Percentiles rank a stretch among this genome's conserved stretches.
These are phyloP conservation scores for Samsoniella hepiali DNA, from an alignment of 2,329 filamentous ascomycete genomes.

Conservation along the genomic window DNA sequence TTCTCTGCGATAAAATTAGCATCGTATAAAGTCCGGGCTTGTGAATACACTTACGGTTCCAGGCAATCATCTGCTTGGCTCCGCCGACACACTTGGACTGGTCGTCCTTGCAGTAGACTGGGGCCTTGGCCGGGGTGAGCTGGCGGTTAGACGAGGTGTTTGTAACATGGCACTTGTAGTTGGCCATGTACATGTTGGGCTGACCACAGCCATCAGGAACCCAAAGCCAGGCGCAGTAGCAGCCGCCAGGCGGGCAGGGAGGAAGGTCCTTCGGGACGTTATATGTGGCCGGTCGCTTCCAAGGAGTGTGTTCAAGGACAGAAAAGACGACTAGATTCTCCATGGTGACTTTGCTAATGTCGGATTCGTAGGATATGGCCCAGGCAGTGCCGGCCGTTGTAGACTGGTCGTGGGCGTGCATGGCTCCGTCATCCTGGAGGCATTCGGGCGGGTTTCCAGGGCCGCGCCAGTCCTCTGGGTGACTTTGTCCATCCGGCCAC, in stretches of 20 bases:
- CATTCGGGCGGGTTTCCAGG: slow-evolving; percentile 31
- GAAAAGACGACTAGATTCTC: slow-evolving; percentile 52
- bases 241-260: slow-evolving; percentile 24
- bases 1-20: neutral
- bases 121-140: slow-evolving; percentile 36
- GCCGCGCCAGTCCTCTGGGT: slow-evolving; percentile 44
- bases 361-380: slow-evolving; percentile 48
- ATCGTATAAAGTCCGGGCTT: neutral
- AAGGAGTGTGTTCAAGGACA: slow-evolving; percentile 36
- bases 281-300: slow-evolving; percentile 24
- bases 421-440: slow-evolving; percentile 37
- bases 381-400: slow-evolving; percentile 45
- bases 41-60: slow-evolving; percentile 31
- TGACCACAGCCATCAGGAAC: slow-evolving; percentile 23
- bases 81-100: slow-evolving; percentile 39
- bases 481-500: slow-evolving; percentile 47
- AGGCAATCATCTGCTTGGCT: slow-evolving; percentile 48
- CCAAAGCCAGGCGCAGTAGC: slow-evolving; percentile 28
- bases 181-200: slow-evolving; percentile 41
- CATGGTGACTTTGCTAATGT: slow-evolving; percentile 45
- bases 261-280: slow-evolving; percentile 25
- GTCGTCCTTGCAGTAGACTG: slow-evolving; percentile 40
- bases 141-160: slow-evolving; percentile 35
- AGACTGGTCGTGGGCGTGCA: slow-evolving; percentile 45
- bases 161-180: slow-evolving; percentile 45